Evolutionary conservation across 805 yeast genomes (phyloP), one percentile per base, ranked within the genome.

Genomic region (Candida krabiensis): DNA sequence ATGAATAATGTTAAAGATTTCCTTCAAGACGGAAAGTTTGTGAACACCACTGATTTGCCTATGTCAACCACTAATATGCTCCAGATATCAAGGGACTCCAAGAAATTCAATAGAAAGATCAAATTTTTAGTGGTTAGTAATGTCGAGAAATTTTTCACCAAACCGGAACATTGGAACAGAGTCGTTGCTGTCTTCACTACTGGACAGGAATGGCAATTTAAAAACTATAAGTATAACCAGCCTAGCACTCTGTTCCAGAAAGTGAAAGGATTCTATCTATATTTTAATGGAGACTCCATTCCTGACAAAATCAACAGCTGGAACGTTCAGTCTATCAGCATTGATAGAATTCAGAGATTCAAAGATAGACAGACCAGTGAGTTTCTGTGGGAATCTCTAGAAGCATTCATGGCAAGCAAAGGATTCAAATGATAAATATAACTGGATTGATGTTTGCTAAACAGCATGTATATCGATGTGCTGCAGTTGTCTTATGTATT

Each of bases 131-230:
- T 93, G 38, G 97, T 90, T 22, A 95, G 87, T 58, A 85, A 86
- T 40, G 88, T 89, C 4, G 95, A 89, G 37, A 76, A 81, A 64
- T 85, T 85, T 64, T 84, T 86, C 67, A 82, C 86, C 17, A 91
- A 90, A 59, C 95, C 96, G 3, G 98, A 93, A 60, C 88, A 93
- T 64, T 93, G 99, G 99, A 95, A 88, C 56, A 76, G 99, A 42
- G 97, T 93, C 1, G 86, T 91, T 33, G 97, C 96, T 0, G 86
- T 93, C 26, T 83, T 93, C 67, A 91, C 96, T 13, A 91, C 97
- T 9, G 99, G 99, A 9, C 99, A 93, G 66, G 72, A 82, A 38
- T 93, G 99, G 99, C 99, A 93, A 66, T 87, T 93, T 66, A 79
- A 86, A 56, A 78, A 80, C 53, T 93, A 91, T 64, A 85, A 83